These are phyloP conservation scores for Flaveria linearis DNA, from an alignment of 129 eudicot species.

Conservation along the genomic window DNA sequence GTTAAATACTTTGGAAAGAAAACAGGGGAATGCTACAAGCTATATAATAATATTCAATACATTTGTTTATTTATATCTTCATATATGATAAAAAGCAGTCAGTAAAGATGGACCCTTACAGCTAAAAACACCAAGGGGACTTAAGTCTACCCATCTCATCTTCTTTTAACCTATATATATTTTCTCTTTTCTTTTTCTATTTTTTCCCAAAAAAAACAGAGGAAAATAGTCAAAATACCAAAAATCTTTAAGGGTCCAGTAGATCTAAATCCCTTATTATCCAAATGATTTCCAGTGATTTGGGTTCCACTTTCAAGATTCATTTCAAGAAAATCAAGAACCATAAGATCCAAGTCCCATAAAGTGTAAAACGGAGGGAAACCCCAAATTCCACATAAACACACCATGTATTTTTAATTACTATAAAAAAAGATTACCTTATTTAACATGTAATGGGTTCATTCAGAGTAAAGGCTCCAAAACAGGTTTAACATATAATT, in stretches of 20 bases:
- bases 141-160: constrained; percentile 46
- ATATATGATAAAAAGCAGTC: constrained; percentile 35
- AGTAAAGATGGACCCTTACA: constrained; percentile 51
- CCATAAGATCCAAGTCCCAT: neutral
- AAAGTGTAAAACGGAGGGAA: too few relatives aligned
- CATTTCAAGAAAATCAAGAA: constrained; percentile 21
- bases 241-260: constrained; percentile 24
- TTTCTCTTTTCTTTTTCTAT: neutral
- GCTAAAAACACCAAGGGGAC: constrained; percentile 50
- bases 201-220: neutral
- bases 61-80: constrained; percentile 33
- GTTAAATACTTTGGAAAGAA: neutral
- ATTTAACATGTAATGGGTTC: too few relatives aligned
- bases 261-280: constrained; percentile 24
- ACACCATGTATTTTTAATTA: too few relatives aligned
- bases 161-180: constrained; percentile 30
- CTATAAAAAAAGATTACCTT: too few relatives aligned
- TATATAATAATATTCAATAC: constrained; percentile 32
- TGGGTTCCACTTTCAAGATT: neutral
- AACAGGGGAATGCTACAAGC: constrained; percentile 21
- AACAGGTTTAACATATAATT: too few relatives aligned
- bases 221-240: constrained; percentile 37
- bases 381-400: too few relatives aligned
- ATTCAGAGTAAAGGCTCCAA: too few relatives aligned
- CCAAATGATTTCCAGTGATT: neutral